phyloP scores from a whole-genome alignment of 1,284 basidiomycete species.

The Ganoderma resinaceum region DNA sequence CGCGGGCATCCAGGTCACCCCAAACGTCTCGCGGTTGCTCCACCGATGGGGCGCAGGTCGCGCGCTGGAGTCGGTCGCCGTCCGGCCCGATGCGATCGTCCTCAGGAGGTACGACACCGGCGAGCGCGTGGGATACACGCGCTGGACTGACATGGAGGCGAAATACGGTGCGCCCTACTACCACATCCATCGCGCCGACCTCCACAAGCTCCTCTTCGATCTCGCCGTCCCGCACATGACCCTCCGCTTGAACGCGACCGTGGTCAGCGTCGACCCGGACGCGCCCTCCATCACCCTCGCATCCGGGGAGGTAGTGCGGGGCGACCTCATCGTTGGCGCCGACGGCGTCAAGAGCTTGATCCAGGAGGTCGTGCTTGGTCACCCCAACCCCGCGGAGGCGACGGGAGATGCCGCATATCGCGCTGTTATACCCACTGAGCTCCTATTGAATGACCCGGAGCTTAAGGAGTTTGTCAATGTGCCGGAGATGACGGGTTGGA shows the following conservation, averaged over 20 bases:
- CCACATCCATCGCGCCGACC: constrained; percentile 52
- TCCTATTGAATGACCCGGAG: constrained; percentile 57
- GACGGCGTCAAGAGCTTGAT: constrained; percentile 59
- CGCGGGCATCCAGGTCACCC: constrained; percentile 59
- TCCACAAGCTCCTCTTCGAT: constrained; percentile 60
- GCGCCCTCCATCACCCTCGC: constrained; percentile 45
- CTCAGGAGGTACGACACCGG: constrained; percentile 50
- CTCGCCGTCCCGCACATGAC: constrained; percentile 53
- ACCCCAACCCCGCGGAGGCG: constrained; percentile 41
- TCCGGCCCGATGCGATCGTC: constrained; percentile 49
- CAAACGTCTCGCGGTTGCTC: constrained; percentile 51
- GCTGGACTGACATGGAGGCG: constrained; percentile 46
- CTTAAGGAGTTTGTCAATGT: constrained; percentile 48
- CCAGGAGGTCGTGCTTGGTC: constrained; percentile 51
- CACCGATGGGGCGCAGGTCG: constrained; percentile 50
- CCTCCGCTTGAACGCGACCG: constrained; percentile 51
- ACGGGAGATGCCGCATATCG: constrained; percentile 64
- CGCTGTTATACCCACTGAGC: constrained; percentile 53
- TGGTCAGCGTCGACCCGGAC: constrained; percentile 50
- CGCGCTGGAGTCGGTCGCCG: constrained; percentile 44
- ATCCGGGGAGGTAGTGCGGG: constrained; percentile 45
- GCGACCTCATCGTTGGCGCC: constrained; percentile 52
- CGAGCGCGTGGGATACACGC: constrained; percentile 50
- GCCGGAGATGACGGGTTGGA: constrained; percentile 52
- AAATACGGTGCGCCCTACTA: constrained; percentile 54